Evolutionary conservation across 495 filamentous ascomycete species (phyloP).

Genomic region (Aspergillus sclerotiicarbonarius): DNA sequence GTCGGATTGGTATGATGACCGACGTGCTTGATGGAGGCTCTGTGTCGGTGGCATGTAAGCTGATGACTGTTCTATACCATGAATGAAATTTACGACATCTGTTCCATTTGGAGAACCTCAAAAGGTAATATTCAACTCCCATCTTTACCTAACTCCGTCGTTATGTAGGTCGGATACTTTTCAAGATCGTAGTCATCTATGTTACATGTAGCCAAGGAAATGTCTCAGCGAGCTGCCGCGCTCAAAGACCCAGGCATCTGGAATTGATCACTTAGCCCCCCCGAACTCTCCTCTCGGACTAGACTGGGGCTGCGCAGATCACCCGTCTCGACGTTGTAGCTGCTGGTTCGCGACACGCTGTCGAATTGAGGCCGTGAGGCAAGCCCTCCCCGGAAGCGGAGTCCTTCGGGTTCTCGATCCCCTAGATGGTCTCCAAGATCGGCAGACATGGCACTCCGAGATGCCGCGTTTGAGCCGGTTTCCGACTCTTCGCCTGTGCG

Average conservation of each 20-base stretch:
- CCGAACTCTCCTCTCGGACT: conserved; percentile 33
- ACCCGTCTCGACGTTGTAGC: conserved; percentile 39
- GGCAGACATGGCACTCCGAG: conserved; percentile 33
- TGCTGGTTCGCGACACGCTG: conserved; percentile 35
- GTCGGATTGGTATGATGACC: background rate
- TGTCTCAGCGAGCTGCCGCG: background rate
- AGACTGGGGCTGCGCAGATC: conserved; percentile 37
- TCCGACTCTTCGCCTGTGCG: conserved; percentile 45
- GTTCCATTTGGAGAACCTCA: background rate
- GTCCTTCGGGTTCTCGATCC: conserved; percentile 30
- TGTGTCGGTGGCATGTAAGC: background rate
- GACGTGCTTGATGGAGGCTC: background rate
- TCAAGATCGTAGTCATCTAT: conserved; percentile 1
- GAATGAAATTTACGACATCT: conserved; percentile 12
- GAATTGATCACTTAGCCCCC: conserved; percentile 32
- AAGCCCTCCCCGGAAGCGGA: conserved; percentile 36
- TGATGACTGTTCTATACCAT: conserved; percentile 18
- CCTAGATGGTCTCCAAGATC: conserved; percentile 27
- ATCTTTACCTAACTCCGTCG: background rate
- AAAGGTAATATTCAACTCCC: background rate
- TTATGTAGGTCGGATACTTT: background rate
- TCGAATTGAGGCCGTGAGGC: conserved; percentile 34
- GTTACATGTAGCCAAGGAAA: conserved; percentile 6
- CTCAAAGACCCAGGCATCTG: conserved; percentile 27
- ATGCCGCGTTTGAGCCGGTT: conserved; percentile 38